phyloP scores from a whole-genome alignment of 2,329 filamentous ascomycete genomes.

The Pochonia chlamydosporia region DNA sequence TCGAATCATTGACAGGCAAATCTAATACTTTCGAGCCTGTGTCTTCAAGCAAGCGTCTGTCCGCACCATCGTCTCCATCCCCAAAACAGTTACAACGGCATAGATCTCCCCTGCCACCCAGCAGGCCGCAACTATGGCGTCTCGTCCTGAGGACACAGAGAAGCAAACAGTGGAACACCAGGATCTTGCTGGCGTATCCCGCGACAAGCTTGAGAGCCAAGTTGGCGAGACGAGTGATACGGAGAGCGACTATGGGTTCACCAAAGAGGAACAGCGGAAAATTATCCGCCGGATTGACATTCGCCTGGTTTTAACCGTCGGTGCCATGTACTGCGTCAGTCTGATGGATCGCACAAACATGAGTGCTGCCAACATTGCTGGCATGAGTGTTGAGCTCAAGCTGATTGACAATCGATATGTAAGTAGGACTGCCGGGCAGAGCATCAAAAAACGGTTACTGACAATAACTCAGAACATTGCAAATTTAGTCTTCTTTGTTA shows the following conservation, averaged over 20 bases:
- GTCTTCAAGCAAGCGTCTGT: not conserved
- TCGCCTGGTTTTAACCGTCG: slow-evolving; percentile 56
- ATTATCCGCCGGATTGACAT: slow-evolving; percentile 67
- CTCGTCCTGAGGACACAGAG: slow-evolving; percentile 14
- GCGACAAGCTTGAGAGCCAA: slow-evolving; percentile 18
- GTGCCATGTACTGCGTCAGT: slow-evolving; percentile 66
- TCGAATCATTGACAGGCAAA: not conserved
- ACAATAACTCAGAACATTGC: slow-evolving; percentile 46
- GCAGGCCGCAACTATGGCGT: slow-evolving; percentile 16
- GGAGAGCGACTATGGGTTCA: slow-evolving; percentile 40
- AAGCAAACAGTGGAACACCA: slow-evolving; percentile 17
- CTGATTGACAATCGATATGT: slow-evolving; percentile 42
- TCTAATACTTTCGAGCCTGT: not conserved
- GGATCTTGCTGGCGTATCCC: slow-evolving; percentile 17
- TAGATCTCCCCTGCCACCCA: not conserved
- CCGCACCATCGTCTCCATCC: not conserved
- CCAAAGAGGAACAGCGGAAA: slow-evolving; percentile 54
- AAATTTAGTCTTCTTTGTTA: slow-evolving; percentile 68
- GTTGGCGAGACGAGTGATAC: slow-evolving; percentile 42
- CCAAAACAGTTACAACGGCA: not conserved
- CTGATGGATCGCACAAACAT: slow-evolving; percentile 78
- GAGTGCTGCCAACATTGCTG: slow-evolving; percentile 67
- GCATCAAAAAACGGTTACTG: not conserved
- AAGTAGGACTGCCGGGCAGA: slow-evolving; percentile 12
- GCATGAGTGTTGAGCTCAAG: slow-evolving; percentile 43